phyloP scores from a whole-genome alignment of 176 grass and related monocot genomes.

The Cenchrus purpureus region DNA sequence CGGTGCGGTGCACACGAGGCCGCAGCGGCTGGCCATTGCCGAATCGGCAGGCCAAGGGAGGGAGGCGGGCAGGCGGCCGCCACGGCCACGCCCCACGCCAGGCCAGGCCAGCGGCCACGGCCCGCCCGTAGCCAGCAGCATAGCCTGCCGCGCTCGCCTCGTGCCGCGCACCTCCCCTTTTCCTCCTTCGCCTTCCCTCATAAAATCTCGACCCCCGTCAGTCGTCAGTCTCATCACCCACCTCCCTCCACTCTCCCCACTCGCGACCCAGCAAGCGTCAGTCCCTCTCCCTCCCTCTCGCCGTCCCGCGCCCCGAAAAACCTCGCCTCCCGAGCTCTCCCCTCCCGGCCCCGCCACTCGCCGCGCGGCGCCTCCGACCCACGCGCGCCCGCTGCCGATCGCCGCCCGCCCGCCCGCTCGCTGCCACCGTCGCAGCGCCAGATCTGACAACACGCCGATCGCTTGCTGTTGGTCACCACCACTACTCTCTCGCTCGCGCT shows the following conservation, averaged over 20 bases:
- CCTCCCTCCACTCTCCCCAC: too few species aligned
- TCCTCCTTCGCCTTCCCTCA: neutral
- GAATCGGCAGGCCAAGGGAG: too few species aligned
- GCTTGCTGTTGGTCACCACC: neutral
- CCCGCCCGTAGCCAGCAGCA: too few species aligned
- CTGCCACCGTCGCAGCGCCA: neutral
- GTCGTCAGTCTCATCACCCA: neutral
- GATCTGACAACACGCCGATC: constrained; percentile 37
- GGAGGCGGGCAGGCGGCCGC: too few species aligned
- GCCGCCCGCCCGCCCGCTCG: neutral
- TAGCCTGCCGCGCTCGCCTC: constrained; percentile 7
- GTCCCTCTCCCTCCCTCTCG: neutral
- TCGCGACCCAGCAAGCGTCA: too few species aligned
- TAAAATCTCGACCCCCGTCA: constrained; percentile 12
- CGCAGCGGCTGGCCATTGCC: too few species aligned
- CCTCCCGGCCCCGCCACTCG: neutral
- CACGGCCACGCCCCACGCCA: too few species aligned
- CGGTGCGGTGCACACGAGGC: too few species aligned
- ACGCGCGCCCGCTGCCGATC: neutral
- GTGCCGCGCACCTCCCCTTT: constrained; percentile 4
- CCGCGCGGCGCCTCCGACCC: neutral
- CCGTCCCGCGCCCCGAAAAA: constrained; percentile 8
- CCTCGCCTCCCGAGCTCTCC: neutral
- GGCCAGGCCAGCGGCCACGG: too few species aligned
- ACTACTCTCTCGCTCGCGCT: too few species aligned